Evolutionary conservation across 257 asterid genomes (phyloP).

Genomic region (Solanum gandarillasii): DNA sequence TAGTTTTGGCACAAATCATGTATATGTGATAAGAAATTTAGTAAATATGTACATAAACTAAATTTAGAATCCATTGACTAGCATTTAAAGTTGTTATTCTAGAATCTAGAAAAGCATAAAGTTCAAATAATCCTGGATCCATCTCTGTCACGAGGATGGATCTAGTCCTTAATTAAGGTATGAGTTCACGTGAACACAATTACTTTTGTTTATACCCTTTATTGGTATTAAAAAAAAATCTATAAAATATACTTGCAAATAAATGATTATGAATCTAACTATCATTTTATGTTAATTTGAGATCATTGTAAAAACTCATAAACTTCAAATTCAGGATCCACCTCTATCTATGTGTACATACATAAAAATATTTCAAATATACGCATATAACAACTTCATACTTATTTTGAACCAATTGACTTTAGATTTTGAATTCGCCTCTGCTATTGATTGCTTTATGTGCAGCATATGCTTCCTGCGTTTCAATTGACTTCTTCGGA

Average conservation of each 20-base stretch:
- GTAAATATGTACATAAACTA: background rate
- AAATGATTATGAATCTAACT: background rate
- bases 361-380: background rate
- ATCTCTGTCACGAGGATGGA: background rate
- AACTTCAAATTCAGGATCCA: background rate
- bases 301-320: background rate
- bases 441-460: background rate
- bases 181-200: background rate
- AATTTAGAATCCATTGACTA: background rate
- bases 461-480: constrained; percentile 7
- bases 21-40: background rate
- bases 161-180: background rate
- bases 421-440: background rate
- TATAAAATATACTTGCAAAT: background rate
- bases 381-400: background rate
- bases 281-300: background rate
- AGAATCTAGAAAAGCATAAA: background rate
- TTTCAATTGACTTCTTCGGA: background rate
- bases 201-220: background rate
- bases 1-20: no score
- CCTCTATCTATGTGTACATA: background rate
- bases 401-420: background rate
- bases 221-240: background rate
- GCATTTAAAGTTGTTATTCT: background rate
- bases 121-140: background rate